Conservation (phyloP, 495 filamentous ascomycete genomes). For the Copromyces sp. region DNA sequence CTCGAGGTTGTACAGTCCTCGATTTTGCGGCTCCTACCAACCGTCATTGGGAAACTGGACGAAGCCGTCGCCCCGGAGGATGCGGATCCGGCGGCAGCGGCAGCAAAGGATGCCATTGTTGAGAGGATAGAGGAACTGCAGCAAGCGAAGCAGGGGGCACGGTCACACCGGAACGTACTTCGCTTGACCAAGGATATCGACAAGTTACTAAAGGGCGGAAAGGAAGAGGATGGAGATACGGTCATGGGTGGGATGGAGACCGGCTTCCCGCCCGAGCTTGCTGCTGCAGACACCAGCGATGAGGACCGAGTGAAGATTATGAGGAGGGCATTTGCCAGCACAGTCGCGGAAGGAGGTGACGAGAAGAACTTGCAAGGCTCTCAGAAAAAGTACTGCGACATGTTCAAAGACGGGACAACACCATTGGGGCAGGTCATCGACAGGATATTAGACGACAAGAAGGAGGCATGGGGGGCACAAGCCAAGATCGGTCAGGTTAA, state of each 20-base stretch:
- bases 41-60: slow-evolving; percentile 15
- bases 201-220: slow-evolving; percentile 10
- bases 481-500: slow-evolving; percentile 27
- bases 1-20: slow-evolving; percentile 24
- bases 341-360: slow-evolving; percentile 5
- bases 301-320: slow-evolving; percentile 17
- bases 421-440: slow-evolving; percentile 30
- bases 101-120: slow-evolving; percentile 6
- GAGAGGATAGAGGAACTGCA: slow-evolving; percentile 19
- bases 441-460: slow-evolving; percentile 26
- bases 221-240: slow-evolving; percentile 1
- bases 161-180: background rate
- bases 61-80: slow-evolving; percentile 8
- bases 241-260: slow-evolving; percentile 1
- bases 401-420: slow-evolving; percentile 20
- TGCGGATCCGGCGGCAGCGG: slow-evolving; percentile 10
- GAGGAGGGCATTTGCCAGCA: slow-evolving; percentile 25
- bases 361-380: slow-evolving; percentile 10
- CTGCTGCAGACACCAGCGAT: slow-evolving; percentile 12
- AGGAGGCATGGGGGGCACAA: slow-evolving; percentile 18
- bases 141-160: slow-evolving; percentile 1
- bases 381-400: slow-evolving; percentile 32
- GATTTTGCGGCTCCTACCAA: slow-evolving; percentile 18
- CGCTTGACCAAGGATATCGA: slow-evolving; percentile 12
- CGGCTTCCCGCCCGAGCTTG: slow-evolving; percentile 4